Evolutionary conservation across 2,329 filamentous ascomycete species (phyloP), one percentile per base, ranked within the genome.

Genomic region (Pestalotiopsis fici): DNA sequence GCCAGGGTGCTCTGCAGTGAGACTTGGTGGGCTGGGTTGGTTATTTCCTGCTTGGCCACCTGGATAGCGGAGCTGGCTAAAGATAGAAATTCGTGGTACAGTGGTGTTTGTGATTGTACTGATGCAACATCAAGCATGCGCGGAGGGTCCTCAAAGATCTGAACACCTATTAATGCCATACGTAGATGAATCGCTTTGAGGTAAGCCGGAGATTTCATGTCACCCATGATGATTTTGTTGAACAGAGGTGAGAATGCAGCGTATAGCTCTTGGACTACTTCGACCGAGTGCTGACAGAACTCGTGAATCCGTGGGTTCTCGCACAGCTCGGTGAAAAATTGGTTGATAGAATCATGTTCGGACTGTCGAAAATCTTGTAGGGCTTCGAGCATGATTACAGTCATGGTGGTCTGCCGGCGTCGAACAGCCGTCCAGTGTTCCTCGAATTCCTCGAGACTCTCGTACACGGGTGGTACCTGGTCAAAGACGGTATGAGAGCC

Each of bases 211-310:
- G 76, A 77, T 13, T 72, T 69, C 4, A 67, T 5, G 3, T 78
- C 72, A 0, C 71, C 69, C 64, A 74, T 70, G 4, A 79, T 71
- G 27, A 76, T 73, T 1, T 65, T 67, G 56, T 76, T 72, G 65
- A 80, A 81, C 0, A 81, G 70, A 2, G 79, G 78, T 25, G 71
- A 61, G n/a, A 77, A 80, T 0, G 78, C 78, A 3, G 63, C 65
- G 28, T 78, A 72, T 0, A 80, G 63, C 9, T 62, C 59, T 11
- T 69, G 35, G 4, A 73, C 67, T 13, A 54, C 57, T 2, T 68
- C 63, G 6, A 57, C 60, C 1, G 70, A 68, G 3, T 61, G 35
- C 2, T 65, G 59, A 59, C 65, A 75, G 50, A 73, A 71, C 4
- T 71, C 69, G 18, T 4, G 15, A 31, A 76, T 70, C 0, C 65